Evolutionary conservation across 1,284 basidiomycete genomes (phyloP).

Genomic region (Porogramme epimiltina): DNA sequence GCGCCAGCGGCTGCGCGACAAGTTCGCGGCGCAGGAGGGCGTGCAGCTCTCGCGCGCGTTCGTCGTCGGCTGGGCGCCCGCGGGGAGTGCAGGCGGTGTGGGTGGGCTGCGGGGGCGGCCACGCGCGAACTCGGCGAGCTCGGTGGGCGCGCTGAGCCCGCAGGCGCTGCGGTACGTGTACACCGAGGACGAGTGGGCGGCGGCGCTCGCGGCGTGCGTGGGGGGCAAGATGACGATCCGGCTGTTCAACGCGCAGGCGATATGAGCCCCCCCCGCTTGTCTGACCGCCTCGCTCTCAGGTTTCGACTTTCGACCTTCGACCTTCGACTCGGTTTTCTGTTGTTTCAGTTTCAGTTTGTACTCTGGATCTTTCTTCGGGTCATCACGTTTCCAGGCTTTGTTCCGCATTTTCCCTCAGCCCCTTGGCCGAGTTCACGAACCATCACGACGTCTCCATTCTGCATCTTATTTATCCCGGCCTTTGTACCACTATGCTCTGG

Average conservation of each 20-base stretch:
- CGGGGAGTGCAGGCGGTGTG: neutral
- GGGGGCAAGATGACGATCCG: slow-evolving; percentile 37
- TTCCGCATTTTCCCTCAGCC: neutral
- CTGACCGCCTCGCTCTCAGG: neutral
- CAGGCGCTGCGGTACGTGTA: slow-evolving; percentile 37
- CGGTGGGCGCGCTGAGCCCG: slow-evolving; percentile 25
- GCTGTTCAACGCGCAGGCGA: slow-evolving; percentile 31
- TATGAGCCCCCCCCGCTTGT: slow-evolving; percentile 1
- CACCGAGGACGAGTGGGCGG: slow-evolving; percentile 43
- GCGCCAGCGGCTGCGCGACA: slow-evolving; percentile 58
- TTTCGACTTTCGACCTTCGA: neutral
- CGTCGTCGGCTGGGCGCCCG: slow-evolving; percentile 46
- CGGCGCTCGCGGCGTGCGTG: slow-evolving; percentile 32
- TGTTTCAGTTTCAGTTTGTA: neutral
- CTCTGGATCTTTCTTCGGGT: neutral
- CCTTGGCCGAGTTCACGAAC: slow-evolving; percentile 19
- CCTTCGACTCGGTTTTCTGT: neutral
- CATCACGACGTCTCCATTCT: slow-evolving; percentile 16
- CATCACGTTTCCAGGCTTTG: neutral
- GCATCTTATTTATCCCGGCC: slow-evolving; percentile 6
- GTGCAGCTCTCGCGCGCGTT: slow-evolving; percentile 54
- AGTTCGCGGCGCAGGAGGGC: slow-evolving; percentile 61
- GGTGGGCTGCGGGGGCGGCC: slow-evolving; percentile 23
- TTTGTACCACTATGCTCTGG: slow-evolving; percentile 4
- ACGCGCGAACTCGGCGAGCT: slow-evolving; percentile 41